Evolutionary conservation across 75 land plant species (phyloP).

Genomic region (Cunninghamia lanceolata): DNA sequence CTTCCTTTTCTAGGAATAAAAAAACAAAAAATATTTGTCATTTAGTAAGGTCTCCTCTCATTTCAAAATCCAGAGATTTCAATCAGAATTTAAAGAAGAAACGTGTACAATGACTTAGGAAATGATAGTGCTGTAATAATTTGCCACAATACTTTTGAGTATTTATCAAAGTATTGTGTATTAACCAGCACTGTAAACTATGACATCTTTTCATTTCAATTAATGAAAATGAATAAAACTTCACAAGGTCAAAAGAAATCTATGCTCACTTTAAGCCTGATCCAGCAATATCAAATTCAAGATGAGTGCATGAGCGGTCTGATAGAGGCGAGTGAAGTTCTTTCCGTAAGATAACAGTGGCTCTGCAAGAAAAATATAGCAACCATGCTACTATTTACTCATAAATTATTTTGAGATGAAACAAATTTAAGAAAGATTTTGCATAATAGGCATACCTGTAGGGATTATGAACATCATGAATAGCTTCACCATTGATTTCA

Average conservation of each 20-base stretch:
- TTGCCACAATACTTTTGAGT: neutral
- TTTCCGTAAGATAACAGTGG: constrained; percentile 67
- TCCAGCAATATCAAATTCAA: constrained; percentile 88
- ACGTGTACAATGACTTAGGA: neutral
- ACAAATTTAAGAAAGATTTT: neutral
- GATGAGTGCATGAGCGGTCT: constrained; percentile 93
- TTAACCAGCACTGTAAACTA: neutral
- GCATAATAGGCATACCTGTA: constrained; percentile 46
- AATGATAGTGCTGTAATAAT: neutral
- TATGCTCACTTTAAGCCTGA: constrained; percentile 60
- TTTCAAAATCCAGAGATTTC: neutral
- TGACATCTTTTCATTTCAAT: neutral
- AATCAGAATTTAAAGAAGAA: neutral
- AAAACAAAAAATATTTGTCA: neutral
- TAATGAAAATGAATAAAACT: neutral
- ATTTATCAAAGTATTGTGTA: neutral
- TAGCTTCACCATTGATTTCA: constrained; percentile 51
- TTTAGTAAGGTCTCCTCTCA: neutral
- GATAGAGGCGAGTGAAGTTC: constrained; percentile 88
- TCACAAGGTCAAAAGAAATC: neutral
- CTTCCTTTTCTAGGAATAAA: neutral
- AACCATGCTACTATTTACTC: neutral
- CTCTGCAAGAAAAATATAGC: constrained; percentile 20
- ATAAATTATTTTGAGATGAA: neutral
- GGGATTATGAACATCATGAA: constrained; percentile 74